Conservation (phyloP, 345 rosid species). For the Tarenaya hassleriana region DNA sequence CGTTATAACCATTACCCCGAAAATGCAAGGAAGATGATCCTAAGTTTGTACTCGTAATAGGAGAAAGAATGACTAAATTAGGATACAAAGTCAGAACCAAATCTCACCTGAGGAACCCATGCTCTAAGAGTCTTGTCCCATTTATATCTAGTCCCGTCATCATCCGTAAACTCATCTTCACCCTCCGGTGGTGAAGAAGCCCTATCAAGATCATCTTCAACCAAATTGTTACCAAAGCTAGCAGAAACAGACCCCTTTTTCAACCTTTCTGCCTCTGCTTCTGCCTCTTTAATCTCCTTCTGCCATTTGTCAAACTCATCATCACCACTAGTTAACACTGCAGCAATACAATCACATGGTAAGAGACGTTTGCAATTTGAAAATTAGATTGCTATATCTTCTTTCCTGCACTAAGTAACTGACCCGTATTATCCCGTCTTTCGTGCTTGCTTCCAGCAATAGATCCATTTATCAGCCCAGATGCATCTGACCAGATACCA, state of each 20-base stretch:
- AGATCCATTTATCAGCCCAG: constrained; percentile 23
- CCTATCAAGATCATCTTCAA: constrained; percentile 33
- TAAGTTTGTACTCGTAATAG: not conserved
- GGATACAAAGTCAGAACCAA: not conserved
- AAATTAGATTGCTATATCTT: not conserved
- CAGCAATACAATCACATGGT: constrained; percentile 26
- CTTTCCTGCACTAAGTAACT: constrained; percentile 10
- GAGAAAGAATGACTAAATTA: not conserved
- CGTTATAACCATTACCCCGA: constrained; percentile 1
- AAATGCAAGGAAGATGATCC: constrained; percentile 2
- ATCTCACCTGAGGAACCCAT: constrained; percentile 91
- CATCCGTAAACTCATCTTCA: constrained; percentile 90
- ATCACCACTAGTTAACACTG: constrained; percentile 45
- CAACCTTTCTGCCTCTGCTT: constrained; percentile 45
- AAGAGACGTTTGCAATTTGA: constrained; percentile 18
- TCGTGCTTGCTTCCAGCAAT: constrained; percentile 20
- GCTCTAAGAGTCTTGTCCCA: constrained; percentile 69
- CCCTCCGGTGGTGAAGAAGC: constrained; percentile 72
- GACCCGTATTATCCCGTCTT: constrained; percentile 20
- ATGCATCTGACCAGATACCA: constrained; percentile 12
- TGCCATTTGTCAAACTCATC: constrained; percentile 92
- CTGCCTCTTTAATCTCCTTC: constrained; percentile 70
- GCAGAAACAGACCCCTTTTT: constrained; percentile 44
- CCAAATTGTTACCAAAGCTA: constrained; percentile 22
- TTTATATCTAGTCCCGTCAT: constrained; percentile 84